Base-by-base conservation (phyloP, 169 alveolate genomes). In the Prorocentrum cordatum region DNA sequence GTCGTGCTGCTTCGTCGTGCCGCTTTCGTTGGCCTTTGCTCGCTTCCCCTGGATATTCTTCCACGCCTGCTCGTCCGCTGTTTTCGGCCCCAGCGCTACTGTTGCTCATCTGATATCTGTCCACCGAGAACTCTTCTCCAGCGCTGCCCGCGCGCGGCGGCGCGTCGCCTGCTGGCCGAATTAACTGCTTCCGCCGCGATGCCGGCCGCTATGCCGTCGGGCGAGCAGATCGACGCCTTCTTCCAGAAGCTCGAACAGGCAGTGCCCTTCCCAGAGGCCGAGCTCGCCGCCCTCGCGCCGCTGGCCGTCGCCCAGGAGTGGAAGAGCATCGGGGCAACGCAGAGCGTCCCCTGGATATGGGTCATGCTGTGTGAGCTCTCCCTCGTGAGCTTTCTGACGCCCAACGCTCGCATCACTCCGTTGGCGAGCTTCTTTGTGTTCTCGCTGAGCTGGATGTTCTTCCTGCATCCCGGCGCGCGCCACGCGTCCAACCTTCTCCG, bases 331-430 rank as follows among this genome's bases (percentile, higher is more conserved):
- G 83, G 35, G 18, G 33, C 32, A 16, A 72, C 83, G 18, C 83
- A 71, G 22, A 71, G 45, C 32, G 83, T 71, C 6, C 64, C 66
- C 42, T 71, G 83, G 83, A 64, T 66, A 0, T 71, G 83, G 83
- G 83, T 71, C 45, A 71, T 71, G 83, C 45, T 71, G n/a, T 71
- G 83, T 31, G 83, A 71, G 45, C 29, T 71, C 31, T 32, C 80
- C n/a, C 36, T 68, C 1, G 66, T 66, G 24, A 71, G 83, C 66
- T 71, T 42, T 31, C 66, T 42, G 32, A 45, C 67, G 24, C 83
- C 67, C 3, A 39, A 47, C 3, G 83, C 83, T 12, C 67, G 83
- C 10, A 27, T 71, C 36, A 64, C 24, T 7, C 80, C 80, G 2
- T 32, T 71, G 64, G 67, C 83, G 3, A 39, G 66, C 3, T 42